These are phyloP conservation scores for Aspergillus chevalieri DNA, from an alignment of 2,329 filamentous ascomycete genomes.

Conservation along the genomic window DNA sequence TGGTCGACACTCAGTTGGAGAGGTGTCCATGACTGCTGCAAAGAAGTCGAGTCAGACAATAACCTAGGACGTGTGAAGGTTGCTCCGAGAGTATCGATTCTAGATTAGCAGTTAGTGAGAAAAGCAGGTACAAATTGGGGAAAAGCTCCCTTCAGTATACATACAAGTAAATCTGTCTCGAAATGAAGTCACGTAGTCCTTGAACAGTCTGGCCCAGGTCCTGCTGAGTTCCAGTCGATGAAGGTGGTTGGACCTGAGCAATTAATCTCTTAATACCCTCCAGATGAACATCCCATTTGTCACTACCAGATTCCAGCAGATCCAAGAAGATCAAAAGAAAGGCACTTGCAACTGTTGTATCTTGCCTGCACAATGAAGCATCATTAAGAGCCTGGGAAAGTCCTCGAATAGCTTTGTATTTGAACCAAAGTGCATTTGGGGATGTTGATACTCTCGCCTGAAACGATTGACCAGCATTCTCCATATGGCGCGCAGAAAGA, in stretches of 20 bases:
- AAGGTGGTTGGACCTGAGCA: conserved; percentile 5
- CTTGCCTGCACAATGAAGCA: conserved; percentile 8
- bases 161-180: conserved; percentile 25
- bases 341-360: conserved; percentile 27
- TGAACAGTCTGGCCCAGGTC: conserved; percentile 21
- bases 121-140: not conserved
- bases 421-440: conserved; percentile 22
- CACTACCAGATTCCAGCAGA: conserved; percentile 27
- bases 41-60: not conserved
- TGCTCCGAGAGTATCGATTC: conserved; percentile 1
- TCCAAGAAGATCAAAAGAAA: conserved; percentile 30
- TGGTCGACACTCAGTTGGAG: conserved; percentile 22
- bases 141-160: conserved; percentile 1
- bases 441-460: not conserved
- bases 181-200: conserved; percentile 23
- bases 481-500: conserved; percentile 30
- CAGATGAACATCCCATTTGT: conserved; percentile 28
- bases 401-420: conserved; percentile 28
- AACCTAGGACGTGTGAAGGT: conserved; percentile 1
- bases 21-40: conserved; percentile 2
- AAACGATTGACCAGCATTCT: conserved; percentile 21
- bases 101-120: not conserved
- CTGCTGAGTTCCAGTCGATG: not conserved
- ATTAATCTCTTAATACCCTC: conserved; percentile 27
- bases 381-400: conserved; percentile 18